Evolutionary conservation across 352 stramenopile species (phyloP).

Genomic region (Phytopythium sindhum): DNA sequence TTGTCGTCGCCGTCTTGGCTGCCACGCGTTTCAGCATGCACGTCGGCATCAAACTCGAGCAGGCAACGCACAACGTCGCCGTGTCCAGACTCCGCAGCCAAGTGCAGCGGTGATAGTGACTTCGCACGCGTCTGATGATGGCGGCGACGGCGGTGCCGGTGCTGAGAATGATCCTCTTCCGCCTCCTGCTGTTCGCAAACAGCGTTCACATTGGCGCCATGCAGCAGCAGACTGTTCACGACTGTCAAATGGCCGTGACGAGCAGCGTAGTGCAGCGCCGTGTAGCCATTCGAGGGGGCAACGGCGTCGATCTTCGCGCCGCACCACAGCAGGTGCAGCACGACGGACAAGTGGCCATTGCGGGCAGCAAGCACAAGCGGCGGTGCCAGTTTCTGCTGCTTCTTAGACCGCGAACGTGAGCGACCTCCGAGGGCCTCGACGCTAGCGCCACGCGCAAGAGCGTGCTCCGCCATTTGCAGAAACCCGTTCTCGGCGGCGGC

Average conservation of each 20-base stretch:
- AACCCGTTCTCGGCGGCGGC: conserved; percentile 42
- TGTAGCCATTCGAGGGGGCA: conserved; percentile 40
- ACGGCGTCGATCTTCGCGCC: conserved; percentile 38
- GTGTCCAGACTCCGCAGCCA: conserved; percentile 47
- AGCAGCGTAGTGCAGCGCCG: conserved; percentile 44
- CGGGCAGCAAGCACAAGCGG: conserved; percentile 46
- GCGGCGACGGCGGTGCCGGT: neutral
- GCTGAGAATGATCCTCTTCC: conserved; percentile 9
- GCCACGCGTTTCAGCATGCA: conserved; percentile 36
- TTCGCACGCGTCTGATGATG: neutral
- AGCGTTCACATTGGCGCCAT: conserved; percentile 46
- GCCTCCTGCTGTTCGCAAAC: conserved; percentile 28
- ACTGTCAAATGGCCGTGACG: conserved; percentile 53
- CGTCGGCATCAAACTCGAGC: conserved; percentile 44
- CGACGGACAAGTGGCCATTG: conserved; percentile 40
- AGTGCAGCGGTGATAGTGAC: conserved; percentile 32
- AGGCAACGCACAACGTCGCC: conserved; percentile 49
- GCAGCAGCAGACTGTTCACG: conserved; percentile 51
- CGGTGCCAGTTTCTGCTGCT: conserved; percentile 26
- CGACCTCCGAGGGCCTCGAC: conserved; percentile 30
- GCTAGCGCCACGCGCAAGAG: conserved; percentile 33
- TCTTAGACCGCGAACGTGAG: conserved; percentile 7
- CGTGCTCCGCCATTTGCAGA: conserved; percentile 50
- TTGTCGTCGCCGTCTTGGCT: conserved; percentile 2
- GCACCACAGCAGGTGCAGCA: conserved; percentile 47